Base-by-base conservation (phyloP, 139 green algal species). In the Choricystis sp. region DNA sequence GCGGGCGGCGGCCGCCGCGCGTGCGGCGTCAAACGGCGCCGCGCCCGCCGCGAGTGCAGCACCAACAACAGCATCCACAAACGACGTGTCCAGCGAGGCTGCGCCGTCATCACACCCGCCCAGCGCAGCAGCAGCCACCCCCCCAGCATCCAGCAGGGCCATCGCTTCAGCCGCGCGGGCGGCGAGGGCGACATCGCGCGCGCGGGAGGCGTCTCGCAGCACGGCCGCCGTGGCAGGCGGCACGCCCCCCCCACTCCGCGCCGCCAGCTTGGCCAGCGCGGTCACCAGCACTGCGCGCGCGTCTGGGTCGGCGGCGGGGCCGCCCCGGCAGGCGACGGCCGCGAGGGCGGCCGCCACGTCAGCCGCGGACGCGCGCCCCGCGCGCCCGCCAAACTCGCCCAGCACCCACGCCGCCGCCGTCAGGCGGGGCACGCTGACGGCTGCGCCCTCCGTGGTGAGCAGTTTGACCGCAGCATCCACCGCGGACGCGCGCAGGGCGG, bases 321-420 rank as follows among this genome's bases (percentile, higher is more conserved):
- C 78, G 1, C 61, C 55, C 3, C 88, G 66, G 23, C 75, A 68
- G 28, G 66, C 76, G 30, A 94, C 74, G 25, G 70, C 66, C 40
- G 83, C 72, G 55, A 78, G 69, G 4, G 82, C 76, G 21, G 73
- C 66, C 19, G 70, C 66, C 2, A 72, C 49, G 22, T 64, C 72
- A 19, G 19, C 19, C 29, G 31, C 3, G 23, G 23, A 19, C 49
- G 64, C 26, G 48, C 20, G 16, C 56, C 31, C 48, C 60, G 72
- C 73, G 26, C 84, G 63, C 9, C 61, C 55, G 14, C 89, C 90
- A 68, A 94, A 97, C 77, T 97, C 90, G 30, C 91, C 91, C 61
- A 96, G 67, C 60, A 95, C 86, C 89, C 87, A 96, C 61, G 58
- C 56, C 3, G 57, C 19, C 28, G 87, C 80, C 74, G 78, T 74